phyloP scores from a whole-genome alignment of 1,139 yeast genomes.

The Candida sp. region DNA sequence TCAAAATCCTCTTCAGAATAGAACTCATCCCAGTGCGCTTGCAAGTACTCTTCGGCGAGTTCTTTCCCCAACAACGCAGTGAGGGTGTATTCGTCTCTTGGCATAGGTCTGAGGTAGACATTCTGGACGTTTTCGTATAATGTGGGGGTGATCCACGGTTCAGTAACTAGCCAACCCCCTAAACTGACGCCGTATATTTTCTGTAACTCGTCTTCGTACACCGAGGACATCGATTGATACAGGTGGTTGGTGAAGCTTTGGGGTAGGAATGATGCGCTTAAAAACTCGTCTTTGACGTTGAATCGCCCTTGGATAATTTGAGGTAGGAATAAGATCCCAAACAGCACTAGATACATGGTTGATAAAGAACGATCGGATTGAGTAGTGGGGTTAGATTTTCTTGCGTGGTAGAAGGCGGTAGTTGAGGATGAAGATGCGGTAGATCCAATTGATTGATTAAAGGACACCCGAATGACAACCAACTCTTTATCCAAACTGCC shows the following conservation, averaged over 20 bases:
- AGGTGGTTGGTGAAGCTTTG: background rate
- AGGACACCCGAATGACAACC: too few species aligned
- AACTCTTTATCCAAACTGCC: too few species aligned
- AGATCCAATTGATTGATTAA: background rate
- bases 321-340: constrained; percentile 3
- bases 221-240: constrained; percentile 7
- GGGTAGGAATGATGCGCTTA: background rate
- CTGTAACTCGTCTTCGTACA: constrained; percentile 5
- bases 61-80: constrained; percentile 17
- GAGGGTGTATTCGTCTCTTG: constrained; percentile 26
- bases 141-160: constrained; percentile 31
- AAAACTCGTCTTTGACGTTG: background rate
- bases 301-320: background rate
- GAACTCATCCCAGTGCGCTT: constrained; percentile 24
- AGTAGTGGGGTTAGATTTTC: too few species aligned
- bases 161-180: constrained; percentile 34
- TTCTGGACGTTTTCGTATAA: constrained; percentile 20
- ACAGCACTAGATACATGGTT: background rate
- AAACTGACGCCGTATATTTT: constrained; percentile 25
- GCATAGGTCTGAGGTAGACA: constrained; percentile 15
- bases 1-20: constrained; percentile 22
- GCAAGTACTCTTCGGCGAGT: constrained; percentile 14
- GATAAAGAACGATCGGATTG: too few species aligned
- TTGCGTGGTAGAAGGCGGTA: too few species aligned
- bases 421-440: too few species aligned